These are phyloP conservation scores for Polytolypa hystricis DNA, from an alignment of 2,329 filamentous ascomycete species.

Conservation along the genomic window DNA sequence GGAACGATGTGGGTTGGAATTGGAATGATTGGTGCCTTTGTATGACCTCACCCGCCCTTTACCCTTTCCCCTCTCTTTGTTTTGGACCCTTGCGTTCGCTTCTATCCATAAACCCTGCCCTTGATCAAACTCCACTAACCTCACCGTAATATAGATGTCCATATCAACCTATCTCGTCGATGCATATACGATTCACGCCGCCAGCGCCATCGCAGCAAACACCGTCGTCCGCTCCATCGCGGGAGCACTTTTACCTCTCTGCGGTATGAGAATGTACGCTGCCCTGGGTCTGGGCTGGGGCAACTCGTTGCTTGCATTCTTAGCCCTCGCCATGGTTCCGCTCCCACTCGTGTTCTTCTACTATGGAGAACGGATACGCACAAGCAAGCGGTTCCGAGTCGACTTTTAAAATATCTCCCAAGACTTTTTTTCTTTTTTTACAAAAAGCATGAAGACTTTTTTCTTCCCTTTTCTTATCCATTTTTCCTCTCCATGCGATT, in stretches of 20 bases:
- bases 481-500: neutral
- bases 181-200: conserved; percentile 23
- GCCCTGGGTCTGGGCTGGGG: conserved; percentile 40
- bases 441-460: neutral
- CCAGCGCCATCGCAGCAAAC: conserved; percentile 33
- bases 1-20: conserved; percentile 38
- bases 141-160: conserved; percentile 39
- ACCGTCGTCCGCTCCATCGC: conserved; percentile 29
- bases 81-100: neutral
- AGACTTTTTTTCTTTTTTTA: neutral
- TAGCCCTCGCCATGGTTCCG: conserved; percentile 41
- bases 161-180: conserved; percentile 39
- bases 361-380: conserved; percentile 28
- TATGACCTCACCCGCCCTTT: conserved; percentile 6
- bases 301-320: conserved; percentile 44
- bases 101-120: conserved; percentile 11
- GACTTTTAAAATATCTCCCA: conserved; percentile 1
- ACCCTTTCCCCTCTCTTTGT: conserved; percentile 1
- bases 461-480: neutral
- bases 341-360: conserved; percentile 25
- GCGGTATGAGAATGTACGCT: conserved; percentile 42
- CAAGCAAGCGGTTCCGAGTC: conserved; percentile 8
- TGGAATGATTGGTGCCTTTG: conserved; percentile 13
- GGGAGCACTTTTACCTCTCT: conserved; percentile 33
- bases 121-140: conserved; percentile 7